These are phyloP conservation scores for Akanthomyces muscarius DNA, from an alignment of 2,329 filamentous ascomycete genomes.

Conservation along the genomic window DNA sequence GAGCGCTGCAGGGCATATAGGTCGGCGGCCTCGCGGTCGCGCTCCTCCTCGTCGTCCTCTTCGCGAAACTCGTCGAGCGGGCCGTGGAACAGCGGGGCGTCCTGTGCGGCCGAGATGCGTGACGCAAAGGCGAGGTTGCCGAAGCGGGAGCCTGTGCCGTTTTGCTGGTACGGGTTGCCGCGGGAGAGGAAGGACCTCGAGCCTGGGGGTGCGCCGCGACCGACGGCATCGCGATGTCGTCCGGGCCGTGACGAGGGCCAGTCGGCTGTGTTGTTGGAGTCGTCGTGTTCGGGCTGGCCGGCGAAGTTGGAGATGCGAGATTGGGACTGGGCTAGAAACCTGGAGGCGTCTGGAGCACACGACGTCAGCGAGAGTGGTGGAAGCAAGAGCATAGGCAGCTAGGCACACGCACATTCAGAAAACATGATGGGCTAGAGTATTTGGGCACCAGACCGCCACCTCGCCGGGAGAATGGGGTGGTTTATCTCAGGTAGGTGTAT, in stretches of 20 bases:
- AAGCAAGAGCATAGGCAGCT: neutral
- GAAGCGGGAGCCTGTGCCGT: constrained; percentile 65
- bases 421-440: constrained; percentile 31
- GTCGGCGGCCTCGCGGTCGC: constrained; percentile 88
- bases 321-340: constrained; percentile 94
- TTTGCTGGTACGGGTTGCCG: constrained; percentile 81
- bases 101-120: constrained; percentile 65
- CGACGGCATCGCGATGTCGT: constrained; percentile 28
- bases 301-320: constrained; percentile 73
- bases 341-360: constrained; percentile 72
- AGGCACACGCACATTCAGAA: constrained; percentile 73
- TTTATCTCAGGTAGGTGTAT: neutral
- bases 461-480: constrained; percentile 11
- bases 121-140: constrained; percentile 72
- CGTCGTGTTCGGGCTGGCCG: constrained; percentile 49
- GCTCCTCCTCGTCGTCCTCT: constrained; percentile 88
- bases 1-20: constrained; percentile 88
- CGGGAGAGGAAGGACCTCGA: constrained; percentile 44
- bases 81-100: constrained; percentile 92
- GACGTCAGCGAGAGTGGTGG: constrained; percentile 23
- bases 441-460: constrained; percentile 7
- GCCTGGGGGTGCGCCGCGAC: constrained; percentile 25
- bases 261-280: constrained; percentile 28
- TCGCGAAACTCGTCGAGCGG: constrained; percentile 86
- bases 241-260: constrained; percentile 32